These are phyloP conservation scores for Oleoguttula mirabilis DNA, from an alignment of 495 filamentous ascomycete genomes.

Conservation along the genomic window DNA sequence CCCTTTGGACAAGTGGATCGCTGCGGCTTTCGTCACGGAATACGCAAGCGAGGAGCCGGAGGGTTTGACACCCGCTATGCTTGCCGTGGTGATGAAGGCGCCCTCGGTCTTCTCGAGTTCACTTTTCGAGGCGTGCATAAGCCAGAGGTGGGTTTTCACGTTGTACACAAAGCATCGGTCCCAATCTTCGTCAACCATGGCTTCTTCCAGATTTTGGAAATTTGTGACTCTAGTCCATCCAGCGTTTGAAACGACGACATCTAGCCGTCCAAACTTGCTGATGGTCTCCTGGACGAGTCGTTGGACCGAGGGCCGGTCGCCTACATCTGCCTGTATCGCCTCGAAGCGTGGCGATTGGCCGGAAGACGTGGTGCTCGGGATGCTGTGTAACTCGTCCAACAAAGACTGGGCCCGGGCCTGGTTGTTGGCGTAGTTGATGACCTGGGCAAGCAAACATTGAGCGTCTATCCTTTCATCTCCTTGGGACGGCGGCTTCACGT, in stretches of 20 bases:
- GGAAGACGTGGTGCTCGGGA: constrained; percentile 19
- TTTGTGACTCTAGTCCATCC: constrained; percentile 44
- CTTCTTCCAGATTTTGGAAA: constrained; percentile 42
- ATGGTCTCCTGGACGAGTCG: constrained; percentile 35
- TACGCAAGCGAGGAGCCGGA: constrained; percentile 36
- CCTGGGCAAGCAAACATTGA: constrained; percentile 12
- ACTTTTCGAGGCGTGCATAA: constrained; percentile 39
- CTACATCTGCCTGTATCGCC: constrained; percentile 39
- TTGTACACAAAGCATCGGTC: constrained; percentile 45
- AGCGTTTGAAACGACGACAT: constrained; percentile 45
- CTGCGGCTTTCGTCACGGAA: constrained; percentile 38
- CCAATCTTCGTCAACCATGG: constrained; percentile 45
- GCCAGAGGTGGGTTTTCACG: constrained; percentile 45
- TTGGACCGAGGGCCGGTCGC: constrained; percentile 32
- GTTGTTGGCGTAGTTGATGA: constrained; percentile 44
- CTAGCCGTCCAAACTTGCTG: constrained; percentile 36
- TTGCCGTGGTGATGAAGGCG: constrained; percentile 42
- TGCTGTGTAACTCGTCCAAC: constrained; percentile 32
- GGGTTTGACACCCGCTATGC: constrained; percentile 41
- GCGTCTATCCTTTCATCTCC: not conserved
- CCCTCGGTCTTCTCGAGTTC: constrained; percentile 39
- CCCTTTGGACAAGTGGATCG: constrained; percentile 43
- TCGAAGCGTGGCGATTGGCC: constrained; percentile 26
- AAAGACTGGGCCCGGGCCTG: constrained; percentile 33
- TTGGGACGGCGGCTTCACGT: constrained; percentile 3